Evolutionary conservation across 1,284 basidiomycete genomes (phyloP).

Genomic region (Tilletia horrida): DNA sequence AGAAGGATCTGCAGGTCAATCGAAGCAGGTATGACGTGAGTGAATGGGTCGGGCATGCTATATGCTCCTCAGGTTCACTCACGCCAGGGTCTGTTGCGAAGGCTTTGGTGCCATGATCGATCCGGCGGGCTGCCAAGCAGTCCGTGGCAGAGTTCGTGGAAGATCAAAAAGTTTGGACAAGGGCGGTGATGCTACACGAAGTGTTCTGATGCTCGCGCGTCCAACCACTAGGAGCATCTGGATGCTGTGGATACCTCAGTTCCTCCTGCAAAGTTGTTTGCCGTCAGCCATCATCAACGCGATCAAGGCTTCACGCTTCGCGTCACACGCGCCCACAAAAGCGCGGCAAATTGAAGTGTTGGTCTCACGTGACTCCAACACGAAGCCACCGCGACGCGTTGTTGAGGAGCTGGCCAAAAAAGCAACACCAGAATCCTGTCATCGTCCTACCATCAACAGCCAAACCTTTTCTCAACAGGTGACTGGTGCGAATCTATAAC

Average conservation of each 20-base stretch:
- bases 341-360: not conserved
- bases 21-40: not conserved
- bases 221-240: too few relatives aligned
- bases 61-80: not conserved
- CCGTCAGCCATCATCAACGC: too few relatives aligned
- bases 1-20: not conserved
- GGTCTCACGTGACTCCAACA: slow-evolving; percentile 17
- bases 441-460: not conserved
- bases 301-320: not conserved
- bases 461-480: not conserved
- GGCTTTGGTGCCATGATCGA: not conserved
- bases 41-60: not conserved
- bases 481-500: not conserved
- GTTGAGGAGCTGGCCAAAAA: not conserved
- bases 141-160: not conserved
- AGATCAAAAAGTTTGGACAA: not conserved
- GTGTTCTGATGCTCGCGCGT: too few relatives aligned
- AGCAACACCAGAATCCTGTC: not conserved
- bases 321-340: not conserved
- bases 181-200: too few relatives aligned
- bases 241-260: too few relatives aligned
- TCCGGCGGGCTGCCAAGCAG: too few relatives aligned
- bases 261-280: too few relatives aligned
- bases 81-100: slow-evolving; percentile 11
- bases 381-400: slow-evolving; percentile 17